A percentile compares a stretch with the other conserved stretches of the same genome.
phyloP scores from a whole-genome alignment of 176 grass and related monocot species.

The Musa itinerans region DNA sequence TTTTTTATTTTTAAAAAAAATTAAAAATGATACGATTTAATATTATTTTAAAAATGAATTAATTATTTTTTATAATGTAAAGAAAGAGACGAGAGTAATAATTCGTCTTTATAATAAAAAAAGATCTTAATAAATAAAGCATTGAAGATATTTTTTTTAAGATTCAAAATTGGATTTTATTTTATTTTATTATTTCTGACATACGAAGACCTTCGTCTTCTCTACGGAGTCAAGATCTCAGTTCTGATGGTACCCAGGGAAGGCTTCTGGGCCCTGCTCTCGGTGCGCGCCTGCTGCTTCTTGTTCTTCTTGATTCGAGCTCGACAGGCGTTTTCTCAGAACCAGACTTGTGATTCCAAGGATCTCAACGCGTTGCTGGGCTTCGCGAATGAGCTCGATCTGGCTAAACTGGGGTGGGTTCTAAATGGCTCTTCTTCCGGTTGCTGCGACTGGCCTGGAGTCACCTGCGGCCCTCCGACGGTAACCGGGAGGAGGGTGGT shows the following conservation, averaged over 20 bases:
- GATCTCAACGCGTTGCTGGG: slow-evolving; percentile 46
- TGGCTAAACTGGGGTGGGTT: slow-evolving; percentile 37
- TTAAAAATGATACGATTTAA: no score
- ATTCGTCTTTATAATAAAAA: no score
- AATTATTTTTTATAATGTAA: no score
- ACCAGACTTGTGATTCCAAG: slow-evolving; percentile 35
- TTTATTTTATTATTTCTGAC: no score
- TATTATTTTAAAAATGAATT: no score
- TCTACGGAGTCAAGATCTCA: neutral
- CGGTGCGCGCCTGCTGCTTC: neutral
- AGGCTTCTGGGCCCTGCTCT: neutral
- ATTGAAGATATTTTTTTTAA: no score
- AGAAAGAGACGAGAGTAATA: no score
- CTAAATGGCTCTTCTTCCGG: slow-evolving; percentile 19
- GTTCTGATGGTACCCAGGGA: neutral
- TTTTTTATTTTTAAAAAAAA: no score
- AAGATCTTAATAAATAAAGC: no score
- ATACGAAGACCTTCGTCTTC: neutral
- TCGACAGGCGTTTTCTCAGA: slow-evolving; percentile 10
- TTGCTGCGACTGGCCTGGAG: slow-evolving; percentile 72
- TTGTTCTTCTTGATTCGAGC: neutral
- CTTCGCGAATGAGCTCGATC: slow-evolving; percentile 41
- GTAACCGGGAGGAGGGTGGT: slow-evolving; percentile 29
- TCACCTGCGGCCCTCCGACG: slow-evolving; percentile 30
- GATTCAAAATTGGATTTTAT: neutral